A percentile compares a stretch with the other conserved stretches of the same genome.
These are phyloP conservation scores for Postia placenta DNA, from an alignment of 768 basidiomycete species.

Conservation along the genomic window DNA sequence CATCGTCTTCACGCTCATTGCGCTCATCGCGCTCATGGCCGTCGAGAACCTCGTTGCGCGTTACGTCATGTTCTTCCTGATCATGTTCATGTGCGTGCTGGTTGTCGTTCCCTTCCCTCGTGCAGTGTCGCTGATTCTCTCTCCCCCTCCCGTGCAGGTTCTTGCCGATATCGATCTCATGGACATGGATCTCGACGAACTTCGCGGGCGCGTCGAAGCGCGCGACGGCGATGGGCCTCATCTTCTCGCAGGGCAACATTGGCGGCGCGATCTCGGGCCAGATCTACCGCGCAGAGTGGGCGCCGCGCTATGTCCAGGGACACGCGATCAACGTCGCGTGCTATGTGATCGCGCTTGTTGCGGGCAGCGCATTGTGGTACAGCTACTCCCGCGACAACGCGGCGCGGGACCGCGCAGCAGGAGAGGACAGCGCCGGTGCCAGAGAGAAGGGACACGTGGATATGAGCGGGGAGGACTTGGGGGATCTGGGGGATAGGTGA, in stretches of 20 bases:
- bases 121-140: not conserved
- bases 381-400: conserved; percentile 21
- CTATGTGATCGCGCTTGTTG: conserved; percentile 20
- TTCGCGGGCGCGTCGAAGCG: conserved; percentile 24
- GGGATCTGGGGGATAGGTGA: conserved; percentile 23
- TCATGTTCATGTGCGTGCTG: conserved; percentile 25
- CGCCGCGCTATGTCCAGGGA: conserved; percentile 28
- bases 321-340: conserved; percentile 25
- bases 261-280: conserved; percentile 25
- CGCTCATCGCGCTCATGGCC: conserved; percentile 26
- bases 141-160: conserved; percentile 13
- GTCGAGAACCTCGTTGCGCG: conserved; percentile 22
- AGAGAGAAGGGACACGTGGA: conserved; percentile 4
- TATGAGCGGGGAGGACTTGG: conserved; percentile 23
- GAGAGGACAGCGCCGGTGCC: conserved; percentile 2
- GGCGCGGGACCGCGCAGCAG: conserved; percentile 8
- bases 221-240: conserved; percentile 25
- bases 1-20: conserved; percentile 17
- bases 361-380: conserved; percentile 18
- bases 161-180: conserved; percentile 23
- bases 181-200: conserved; percentile 23
- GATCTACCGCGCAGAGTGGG: conserved; percentile 25
- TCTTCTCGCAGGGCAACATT: conserved; percentile 28
- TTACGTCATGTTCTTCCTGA: conserved; percentile 29
- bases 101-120: not conserved